Percentiles rank a stretch among this genome's conserved stretches.
These are phyloP conservation scores for Beauveria australis DNA, from an alignment of 2,329 filamentous ascomycete species.

Conservation along the genomic window DNA sequence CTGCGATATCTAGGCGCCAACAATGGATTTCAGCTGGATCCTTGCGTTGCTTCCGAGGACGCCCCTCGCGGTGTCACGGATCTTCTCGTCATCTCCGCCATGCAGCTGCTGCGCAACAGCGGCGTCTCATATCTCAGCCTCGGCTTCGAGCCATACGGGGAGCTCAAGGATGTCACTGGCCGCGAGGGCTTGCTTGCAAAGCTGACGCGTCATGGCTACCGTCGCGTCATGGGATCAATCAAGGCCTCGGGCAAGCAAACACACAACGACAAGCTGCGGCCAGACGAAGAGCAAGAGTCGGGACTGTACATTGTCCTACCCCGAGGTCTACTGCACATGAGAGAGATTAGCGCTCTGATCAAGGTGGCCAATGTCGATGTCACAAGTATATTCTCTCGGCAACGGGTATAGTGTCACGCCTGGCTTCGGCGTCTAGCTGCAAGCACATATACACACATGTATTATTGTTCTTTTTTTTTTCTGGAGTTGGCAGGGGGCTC, in stretches of 20 bases:
- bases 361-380: conserved; percentile 14
- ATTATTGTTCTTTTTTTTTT: neutral
- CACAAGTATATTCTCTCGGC: neutral
- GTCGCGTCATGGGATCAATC: conserved; percentile 14
- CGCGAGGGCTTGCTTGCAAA: neutral
- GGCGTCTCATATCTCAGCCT: conserved; percentile 16
- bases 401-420: neutral
- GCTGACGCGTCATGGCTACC: conserved; percentile 11
- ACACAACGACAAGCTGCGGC: conserved; percentile 17
- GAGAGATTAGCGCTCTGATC: conserved; percentile 15
- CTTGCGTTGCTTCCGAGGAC: conserved; percentile 18
- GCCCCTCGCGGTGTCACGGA: conserved; percentile 19
- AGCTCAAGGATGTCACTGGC: conserved; percentile 9
- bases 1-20: conserved; percentile 15
- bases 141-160: conserved; percentile 14
- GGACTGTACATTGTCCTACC: conserved; percentile 16
- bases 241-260: conserved; percentile 15
- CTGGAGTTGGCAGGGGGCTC: neutral
- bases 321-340: conserved; percentile 9
- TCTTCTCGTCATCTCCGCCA: conserved; percentile 15
- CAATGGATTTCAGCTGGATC: conserved; percentile 16
- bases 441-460: neutral
- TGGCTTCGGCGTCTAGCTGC: neutral
- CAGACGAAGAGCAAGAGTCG: conserved; percentile 13
- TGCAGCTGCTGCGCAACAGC: conserved; percentile 14